Evolutionary conservation across 179 eudicot species (phyloP), one percentile per base, ranked within the genome.

Genomic region (Patellifolia procumbens): DNA sequence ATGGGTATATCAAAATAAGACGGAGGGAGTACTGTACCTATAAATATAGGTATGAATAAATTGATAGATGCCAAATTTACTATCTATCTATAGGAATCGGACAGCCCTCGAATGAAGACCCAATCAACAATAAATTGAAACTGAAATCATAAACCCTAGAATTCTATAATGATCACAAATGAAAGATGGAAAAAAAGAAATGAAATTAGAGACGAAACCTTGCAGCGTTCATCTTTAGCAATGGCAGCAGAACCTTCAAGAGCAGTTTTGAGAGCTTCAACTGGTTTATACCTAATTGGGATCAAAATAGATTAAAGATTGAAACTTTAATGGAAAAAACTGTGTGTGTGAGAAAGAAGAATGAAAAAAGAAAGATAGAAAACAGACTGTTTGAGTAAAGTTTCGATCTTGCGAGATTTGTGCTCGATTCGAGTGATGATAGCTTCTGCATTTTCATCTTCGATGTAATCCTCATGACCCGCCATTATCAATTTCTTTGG

Each of bases 241-340:
- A 85, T 89, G 63, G 93, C 87, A 80, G 91, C 85, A 10, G 94
- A 90, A 51, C 98, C 98, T 89, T 94, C 98, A 2, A 94, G 89
- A 42, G 98, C 97, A 55, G 98, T 94, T 78, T 89, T 94, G 65
- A 94, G 92, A 74, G 98, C 98, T 83, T 94, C 98, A 16, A 94
- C 96, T 19, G 97, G 97, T 76, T 88, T 94, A 63, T 83, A 81
- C 91, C 98, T 93, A 5, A 76, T 65, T 56, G 7, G 20, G 66
- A 71, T 62, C 15, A 74, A 39, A 9, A 28, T 31, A 66, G 26
- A 73, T 48, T 5, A 13, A 77, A 78, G 58, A 76, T 62, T 6
- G 34, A 53, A 66, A 72, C 3, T 63, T 68, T 42, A 20, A 29
- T 61, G 19, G 31, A 71, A 72, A 15, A 65, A 13, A 4, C n/a